A percentile compares a stretch with the other conserved stretches of the same genome.
These are phyloP conservation scores for Lotus japonicus DNA, from an alignment of 306 rosid species.

Conservation along the genomic window DNA sequence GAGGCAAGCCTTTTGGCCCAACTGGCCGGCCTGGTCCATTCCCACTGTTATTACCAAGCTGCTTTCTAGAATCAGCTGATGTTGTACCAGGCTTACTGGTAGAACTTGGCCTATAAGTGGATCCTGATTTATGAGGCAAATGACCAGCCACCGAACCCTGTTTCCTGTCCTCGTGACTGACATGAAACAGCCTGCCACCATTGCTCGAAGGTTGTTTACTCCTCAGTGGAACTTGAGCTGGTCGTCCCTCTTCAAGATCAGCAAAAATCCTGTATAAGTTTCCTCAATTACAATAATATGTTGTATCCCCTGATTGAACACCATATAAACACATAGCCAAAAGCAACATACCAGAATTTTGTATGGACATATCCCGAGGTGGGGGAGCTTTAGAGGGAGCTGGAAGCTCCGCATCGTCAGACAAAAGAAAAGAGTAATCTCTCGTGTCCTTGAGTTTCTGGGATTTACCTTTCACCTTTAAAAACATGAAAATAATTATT, in stretches of 20 bases:
- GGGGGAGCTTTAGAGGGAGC: conserved; percentile 50
- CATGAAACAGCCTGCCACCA: conserved; percentile 30
- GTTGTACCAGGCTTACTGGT: conserved; percentile 35
- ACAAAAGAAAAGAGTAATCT: conserved; percentile 74
- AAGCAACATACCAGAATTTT: conserved; percentile 47
- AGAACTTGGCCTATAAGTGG: conserved; percentile 37
- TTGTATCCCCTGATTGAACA: conserved; percentile 23
- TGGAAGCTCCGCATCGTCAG: conserved; percentile 63
- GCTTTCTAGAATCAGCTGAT: conserved; percentile 45
- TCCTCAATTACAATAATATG: conserved; percentile 43
- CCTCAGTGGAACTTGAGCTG: conserved; percentile 42
- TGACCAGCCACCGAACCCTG: conserved; percentile 32
- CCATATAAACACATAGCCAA: conserved; percentile 10
- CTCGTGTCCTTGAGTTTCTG: conserved; percentile 70
- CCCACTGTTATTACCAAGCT: conserved; percentile 41
- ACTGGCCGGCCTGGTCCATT: conserved; percentile 64
- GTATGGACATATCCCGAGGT: conserved; percentile 24
- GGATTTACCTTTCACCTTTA: conserved; percentile 48
- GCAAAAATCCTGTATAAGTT: conserved; percentile 55
- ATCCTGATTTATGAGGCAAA: conserved; percentile 33
- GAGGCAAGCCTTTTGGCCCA: conserved; percentile 41
- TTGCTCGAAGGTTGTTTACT: conserved; percentile 40
- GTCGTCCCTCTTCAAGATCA: conserved; percentile 58
- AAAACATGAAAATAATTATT: conserved; percentile 3
- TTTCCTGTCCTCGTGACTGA: conserved; percentile 37